Evolutionary conservation across 2,329 filamentous ascomycete species (phyloP), one percentile per base, ranked within the genome.

Genomic region (Beauveria australis): DNA sequence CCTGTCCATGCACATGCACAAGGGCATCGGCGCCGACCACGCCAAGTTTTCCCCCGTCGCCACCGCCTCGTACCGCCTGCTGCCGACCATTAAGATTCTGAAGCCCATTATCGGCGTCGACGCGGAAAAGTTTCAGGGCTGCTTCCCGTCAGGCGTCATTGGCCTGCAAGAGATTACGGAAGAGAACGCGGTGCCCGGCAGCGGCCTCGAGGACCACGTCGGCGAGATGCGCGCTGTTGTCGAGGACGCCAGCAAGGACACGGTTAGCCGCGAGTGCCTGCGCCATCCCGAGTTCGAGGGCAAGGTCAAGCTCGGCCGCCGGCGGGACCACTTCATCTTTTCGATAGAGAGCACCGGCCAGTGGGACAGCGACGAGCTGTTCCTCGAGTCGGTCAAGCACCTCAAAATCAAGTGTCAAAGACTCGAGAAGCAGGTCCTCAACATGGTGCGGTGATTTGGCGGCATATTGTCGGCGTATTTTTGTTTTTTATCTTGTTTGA

Each of bases 261-360:
- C 93, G 0, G 93, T 99, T 63, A 95, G 89, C 75, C 85, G 94
- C 66, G 95, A 99, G 77, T 94, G 89, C 70, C 76, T 99, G 70
- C 86, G 94, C 54, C 93, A 99, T 72, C 81, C 87, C 28, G 94
- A 97, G 76, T 97, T 99, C 77, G 85, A 94, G 75, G 90, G 87
- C 71, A 99, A 97, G 79, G 94, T 99, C 65, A 92, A 92, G 79
- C 84, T 99, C 37, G 94, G 94, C 48, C 83, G 95, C 59, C 80
- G 92, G 68, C 82, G 92, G 65, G 94, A 99, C 73, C 95, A 99
- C 77, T 99, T 99, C 74, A 97, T 99, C 75, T 99, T 94, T 80
- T 89, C 86, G 59, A 82, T 99, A 41, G 94, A 99, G 80, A 97
- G 92, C 78, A 88, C 91, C 0, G 95, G 94, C 6, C 94, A 99